A percentile compares a stretch with the other conserved stretches of the same genome.
phyloP scores from a whole-genome alignment of 2,329 filamentous ascomycete species.

The Ophiostoma tasmaniense region DNA sequence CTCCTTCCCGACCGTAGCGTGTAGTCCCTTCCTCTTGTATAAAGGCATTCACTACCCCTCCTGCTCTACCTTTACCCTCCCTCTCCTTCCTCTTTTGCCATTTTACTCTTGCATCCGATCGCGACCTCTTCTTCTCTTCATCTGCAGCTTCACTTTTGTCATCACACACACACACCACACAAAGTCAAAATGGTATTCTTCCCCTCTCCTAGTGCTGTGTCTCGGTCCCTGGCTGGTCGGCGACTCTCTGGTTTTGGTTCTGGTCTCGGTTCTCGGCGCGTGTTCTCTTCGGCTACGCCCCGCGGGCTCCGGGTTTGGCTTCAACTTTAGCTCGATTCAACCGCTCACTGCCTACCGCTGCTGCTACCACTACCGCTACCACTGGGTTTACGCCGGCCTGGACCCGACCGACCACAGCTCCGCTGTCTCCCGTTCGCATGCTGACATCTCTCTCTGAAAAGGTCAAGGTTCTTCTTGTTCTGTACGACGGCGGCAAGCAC shows the following conservation, averaged over 20 bases:
- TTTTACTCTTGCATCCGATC: constrained; percentile 2
- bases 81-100: not conserved
- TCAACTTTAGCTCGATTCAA: not conserved
- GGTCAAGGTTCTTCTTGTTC: constrained; percentile 91
- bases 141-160: not conserved
- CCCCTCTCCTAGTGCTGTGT: constrained; percentile 5
- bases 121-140: not conserved
- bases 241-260: not conserved
- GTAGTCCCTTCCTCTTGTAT: constrained; percentile 6
- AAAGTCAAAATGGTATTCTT: constrained; percentile 18
- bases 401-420: constrained; percentile 6
- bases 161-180: not conserved
- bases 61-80: not conserved
- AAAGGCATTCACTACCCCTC: constrained; percentile 5
- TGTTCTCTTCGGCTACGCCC: constrained; percentile 3
- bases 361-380: not conserved
- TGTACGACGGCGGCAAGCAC: constrained; percentile 88
- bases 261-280: constrained; percentile 5
- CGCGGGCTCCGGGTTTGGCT: not conserved
- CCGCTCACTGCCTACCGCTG: not conserved
- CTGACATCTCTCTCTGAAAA: constrained; percentile 47
- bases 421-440: constrained; percentile 36
- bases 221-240: constrained; percentile 11
- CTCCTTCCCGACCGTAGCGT: not conserved
- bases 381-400: not conserved